Conservation (phyloP, 768 basidiomycete genomes). For the Cystofilobasidium bisporidii region DNA sequence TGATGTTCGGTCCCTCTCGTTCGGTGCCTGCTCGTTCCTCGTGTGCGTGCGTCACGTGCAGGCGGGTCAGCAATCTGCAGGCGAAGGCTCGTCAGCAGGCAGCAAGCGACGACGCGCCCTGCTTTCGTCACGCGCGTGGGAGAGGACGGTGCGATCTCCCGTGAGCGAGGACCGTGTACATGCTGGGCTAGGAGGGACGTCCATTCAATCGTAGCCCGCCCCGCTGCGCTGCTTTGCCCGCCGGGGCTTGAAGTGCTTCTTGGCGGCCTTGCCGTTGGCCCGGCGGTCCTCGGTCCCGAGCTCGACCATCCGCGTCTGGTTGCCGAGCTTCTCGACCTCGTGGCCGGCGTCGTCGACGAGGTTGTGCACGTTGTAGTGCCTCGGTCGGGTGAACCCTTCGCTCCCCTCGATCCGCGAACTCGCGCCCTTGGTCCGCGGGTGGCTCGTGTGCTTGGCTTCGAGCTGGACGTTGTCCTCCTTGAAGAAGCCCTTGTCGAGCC, state of each 20-base stretch:
- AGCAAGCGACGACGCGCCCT: too few relatives aligned
- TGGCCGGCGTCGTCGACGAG: slow-evolving; percentile 67
- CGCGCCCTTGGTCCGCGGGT: slow-evolving; percentile 56
- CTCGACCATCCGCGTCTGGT: slow-evolving; percentile 44
- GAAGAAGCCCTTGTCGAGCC: slow-evolving; percentile 77
- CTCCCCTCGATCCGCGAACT: slow-evolving; percentile 47
- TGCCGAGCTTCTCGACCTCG: slow-evolving; percentile 42
- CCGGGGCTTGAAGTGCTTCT: slow-evolving; percentile 80
- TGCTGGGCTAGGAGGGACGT: too few relatives aligned
- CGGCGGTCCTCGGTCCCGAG: slow-evolving; percentile 42
- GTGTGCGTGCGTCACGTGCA: too few relatives aligned
- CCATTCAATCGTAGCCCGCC: slow-evolving; percentile 68
- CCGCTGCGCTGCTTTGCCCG: slow-evolving; percentile 84
- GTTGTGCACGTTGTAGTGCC: slow-evolving; percentile 74
- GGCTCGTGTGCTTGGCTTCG: slow-evolving; percentile 37
- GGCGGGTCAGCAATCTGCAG: too few relatives aligned
- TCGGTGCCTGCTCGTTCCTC: too few relatives aligned
- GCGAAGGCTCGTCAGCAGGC: too few relatives aligned
- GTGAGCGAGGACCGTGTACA: too few relatives aligned
- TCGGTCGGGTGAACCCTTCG: slow-evolving; percentile 53
- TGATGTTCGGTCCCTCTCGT: too few relatives aligned
- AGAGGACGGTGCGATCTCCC: too few relatives aligned
- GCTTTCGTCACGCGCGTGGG: too few relatives aligned
- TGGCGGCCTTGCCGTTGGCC: slow-evolving; percentile 44
- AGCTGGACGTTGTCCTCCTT: slow-evolving; percentile 44